phyloP scores from a whole-genome alignment of 306 rosid genomes.

The Pyrus betulifolia region DNA sequence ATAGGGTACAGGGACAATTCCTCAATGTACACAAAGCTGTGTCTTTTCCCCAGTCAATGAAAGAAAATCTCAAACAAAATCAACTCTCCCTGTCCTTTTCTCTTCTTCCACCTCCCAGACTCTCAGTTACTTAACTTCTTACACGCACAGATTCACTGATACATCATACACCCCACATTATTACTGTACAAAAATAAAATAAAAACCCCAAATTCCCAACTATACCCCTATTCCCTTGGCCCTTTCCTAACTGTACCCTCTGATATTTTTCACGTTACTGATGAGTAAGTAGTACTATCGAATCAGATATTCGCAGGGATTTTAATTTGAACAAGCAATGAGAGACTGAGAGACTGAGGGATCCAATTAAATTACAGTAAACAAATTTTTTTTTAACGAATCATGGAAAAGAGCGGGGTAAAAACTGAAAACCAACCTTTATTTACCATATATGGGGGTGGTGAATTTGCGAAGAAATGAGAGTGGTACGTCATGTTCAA shows the following conservation, averaged over 20 bases:
- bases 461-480: conserved; percentile 24
- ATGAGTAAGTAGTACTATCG: background rate
- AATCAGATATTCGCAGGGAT: background rate
- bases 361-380: background rate
- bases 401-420: conserved; percentile 25
- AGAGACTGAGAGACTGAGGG: background rate
- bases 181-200: conserved; percentile 12
- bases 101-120: conserved; percentile 9
- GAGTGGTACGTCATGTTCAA: conserved; percentile 25
- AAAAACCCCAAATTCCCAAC: conserved; percentile 14
- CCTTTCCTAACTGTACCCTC: conserved; percentile 11
- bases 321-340: background rate
- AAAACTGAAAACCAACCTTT: conserved; percentile 14
- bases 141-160: background rate
- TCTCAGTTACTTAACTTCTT: conserved; percentile 39
- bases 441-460: conserved; percentile 6
- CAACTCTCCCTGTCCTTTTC: conserved; percentile 25
- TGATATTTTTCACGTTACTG: background rate
- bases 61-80: conserved; percentile 34
- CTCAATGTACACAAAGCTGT: conserved; percentile 27
- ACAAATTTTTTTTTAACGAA: conserved; percentile 12
- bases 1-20: conserved; percentile 14
- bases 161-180: conserved; percentile 7
- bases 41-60: conserved; percentile 30
- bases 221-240: conserved; percentile 23